Evolutionary conservation across 805 yeast genomes (phyloP).

Genomic region (Dipodascus geniculatus): DNA sequence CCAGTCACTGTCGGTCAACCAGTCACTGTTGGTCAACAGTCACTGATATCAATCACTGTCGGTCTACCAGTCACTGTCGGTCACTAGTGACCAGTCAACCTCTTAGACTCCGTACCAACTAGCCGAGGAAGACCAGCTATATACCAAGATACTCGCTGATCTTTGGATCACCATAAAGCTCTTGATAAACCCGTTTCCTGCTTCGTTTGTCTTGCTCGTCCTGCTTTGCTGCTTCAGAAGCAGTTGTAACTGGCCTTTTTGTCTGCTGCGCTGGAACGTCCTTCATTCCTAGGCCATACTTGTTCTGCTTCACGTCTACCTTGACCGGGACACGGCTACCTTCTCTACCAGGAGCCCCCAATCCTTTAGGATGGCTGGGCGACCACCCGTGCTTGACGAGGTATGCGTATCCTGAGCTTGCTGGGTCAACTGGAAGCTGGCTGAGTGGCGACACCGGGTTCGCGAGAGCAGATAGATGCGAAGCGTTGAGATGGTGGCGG

Average conservation of each 20-base stretch:
- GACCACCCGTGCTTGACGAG: constrained; percentile 10
- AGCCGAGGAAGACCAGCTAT: too few species aligned
- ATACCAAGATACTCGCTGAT: background rate
- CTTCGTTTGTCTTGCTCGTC: background rate
- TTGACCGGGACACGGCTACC: constrained; percentile 7
- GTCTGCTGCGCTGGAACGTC: background rate
- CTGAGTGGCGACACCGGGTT: background rate
- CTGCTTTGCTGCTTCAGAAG: background rate
- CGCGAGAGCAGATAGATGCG: background rate
- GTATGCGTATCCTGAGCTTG: background rate
- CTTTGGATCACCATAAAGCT: background rate
- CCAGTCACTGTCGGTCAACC: too few species aligned
- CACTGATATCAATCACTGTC: too few species aligned
- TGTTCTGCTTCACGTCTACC: constrained; percentile 3
- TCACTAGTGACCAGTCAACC: too few species aligned
- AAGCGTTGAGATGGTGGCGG: background rate
- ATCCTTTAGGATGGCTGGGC: constrained; percentile 7
- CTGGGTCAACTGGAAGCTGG: background rate
- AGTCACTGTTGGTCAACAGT: too few species aligned
- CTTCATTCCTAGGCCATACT: background rate
- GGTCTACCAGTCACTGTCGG: too few species aligned
- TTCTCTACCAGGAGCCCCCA: constrained; percentile 9
- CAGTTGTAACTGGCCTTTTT: background rate
- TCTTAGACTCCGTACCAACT: too few species aligned
- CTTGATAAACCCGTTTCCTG: background rate